A percentile compares a stretch with the other conserved stretches of the same genome.
phyloP scores from a whole-genome alignment of 805 yeast species.

The Cyberlindnera galapagoensis region DNA sequence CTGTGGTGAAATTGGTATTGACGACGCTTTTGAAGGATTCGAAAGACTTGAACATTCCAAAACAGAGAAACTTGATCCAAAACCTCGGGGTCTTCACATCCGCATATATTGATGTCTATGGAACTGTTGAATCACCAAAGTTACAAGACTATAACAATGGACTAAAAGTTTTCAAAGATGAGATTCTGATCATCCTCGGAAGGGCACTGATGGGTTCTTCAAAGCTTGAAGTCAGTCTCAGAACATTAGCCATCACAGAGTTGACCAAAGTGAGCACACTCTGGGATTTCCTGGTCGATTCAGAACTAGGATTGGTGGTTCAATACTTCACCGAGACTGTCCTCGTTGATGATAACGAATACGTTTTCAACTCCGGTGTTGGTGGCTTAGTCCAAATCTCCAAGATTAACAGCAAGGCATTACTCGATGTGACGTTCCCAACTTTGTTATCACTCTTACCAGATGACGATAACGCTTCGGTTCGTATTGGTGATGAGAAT shows the following conservation, averaged over 20 bases:
- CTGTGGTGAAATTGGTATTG: constrained; percentile 40
- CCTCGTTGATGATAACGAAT: constrained; percentile 41
- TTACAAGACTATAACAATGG: constrained; percentile 7
- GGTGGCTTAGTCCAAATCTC: constrained; percentile 44
- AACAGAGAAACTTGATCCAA: constrained; percentile 54
- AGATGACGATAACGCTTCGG: constrained; percentile 29
- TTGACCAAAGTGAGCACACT: constrained; percentile 51
- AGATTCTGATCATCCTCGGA: constrained; percentile 60
- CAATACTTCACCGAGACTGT: constrained; percentile 61
- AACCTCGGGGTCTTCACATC: constrained; percentile 53
- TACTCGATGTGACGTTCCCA: constrained; percentile 48
- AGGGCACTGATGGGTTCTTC: constrained; percentile 64
- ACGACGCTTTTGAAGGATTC: constrained; percentile 33
- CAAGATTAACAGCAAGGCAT: constrained; percentile 32
- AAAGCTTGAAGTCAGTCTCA: constrained; percentile 58
- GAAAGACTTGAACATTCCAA: constrained; percentile 39
- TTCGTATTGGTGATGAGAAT: constrained; percentile 20
- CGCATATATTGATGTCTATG: constrained; percentile 42
- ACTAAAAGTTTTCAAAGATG: constrained; percentile 41
- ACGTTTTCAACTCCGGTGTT: constrained; percentile 47
- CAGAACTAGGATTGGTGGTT: constrained; percentile 56
- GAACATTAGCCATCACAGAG: constrained; percentile 60
- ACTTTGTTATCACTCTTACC: constrained; percentile 46
- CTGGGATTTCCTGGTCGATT: constrained; percentile 38
- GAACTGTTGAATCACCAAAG: constrained; percentile 16